Evolutionary conservation across 805 yeast species (phyloP), one percentile per base, ranked within the genome.

Genomic region (Ogataea thermomethanolica): DNA sequence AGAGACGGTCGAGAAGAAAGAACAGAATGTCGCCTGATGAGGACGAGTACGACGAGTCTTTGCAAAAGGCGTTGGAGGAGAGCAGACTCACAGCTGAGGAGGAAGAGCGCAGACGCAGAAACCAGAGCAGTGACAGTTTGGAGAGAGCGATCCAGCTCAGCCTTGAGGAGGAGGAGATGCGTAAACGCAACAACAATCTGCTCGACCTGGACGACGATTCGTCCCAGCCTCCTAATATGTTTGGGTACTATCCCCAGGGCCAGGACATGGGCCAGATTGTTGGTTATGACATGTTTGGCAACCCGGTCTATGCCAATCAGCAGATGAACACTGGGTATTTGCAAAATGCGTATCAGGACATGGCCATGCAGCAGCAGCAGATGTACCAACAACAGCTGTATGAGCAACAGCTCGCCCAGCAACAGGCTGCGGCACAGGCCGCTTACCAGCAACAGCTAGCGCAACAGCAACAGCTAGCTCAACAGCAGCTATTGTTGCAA

Each of bases 21-120:
- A 43, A 63, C 43, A 43, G 65, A 27, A 27, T 41, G 22, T 21
- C 44, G 7, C 48, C 48, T 2, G 61, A 55, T 26, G 67, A 61
- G 29, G 69, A 66, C 14, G 79, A 76, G 15, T 73, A 75, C 45
- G 96, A 88, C 53, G 83, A 78, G 13, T 96, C 87, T 39, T 66
- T 91, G 50, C 81, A 79, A 61, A 72, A 73, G 34, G 97, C 96
- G 0, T 66, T 91, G 38, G 95, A 84, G 51, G 83, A 82, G 55
- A 83, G 95, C 37, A 76, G 78, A 55, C 61, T 71, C 52, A 86
- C 95, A 1, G 96, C 95, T 1, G 89, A 84, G 49, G 90, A 85
- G 46, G 96, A 89, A 50, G 84, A 79, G 46, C 71, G 70, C 38
- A 70, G 81, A 47, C 69, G 80, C 51, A 66, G 67, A 34, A 73